phyloP scores from a whole-genome alignment of 2,329 filamentous ascomycete genomes.

The Neurospora crassa region DNA sequence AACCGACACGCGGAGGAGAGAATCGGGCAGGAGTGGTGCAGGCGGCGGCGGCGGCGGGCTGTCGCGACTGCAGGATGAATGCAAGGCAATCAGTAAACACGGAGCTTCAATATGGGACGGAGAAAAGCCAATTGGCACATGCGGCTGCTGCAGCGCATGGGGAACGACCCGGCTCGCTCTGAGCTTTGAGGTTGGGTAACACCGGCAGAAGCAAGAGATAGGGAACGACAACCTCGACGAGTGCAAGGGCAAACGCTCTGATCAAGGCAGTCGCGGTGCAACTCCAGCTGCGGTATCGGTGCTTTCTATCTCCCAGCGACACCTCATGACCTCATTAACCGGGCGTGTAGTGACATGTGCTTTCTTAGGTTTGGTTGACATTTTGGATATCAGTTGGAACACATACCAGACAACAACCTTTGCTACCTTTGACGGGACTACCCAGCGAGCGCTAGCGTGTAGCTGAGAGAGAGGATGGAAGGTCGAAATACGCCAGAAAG shows the following conservation, averaged over 20 bases:
- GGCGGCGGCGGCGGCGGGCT: slow-evolving; percentile 7
- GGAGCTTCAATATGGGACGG: background rate
- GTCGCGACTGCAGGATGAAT: slow-evolving; percentile 6
- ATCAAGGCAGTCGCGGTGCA: background rate
- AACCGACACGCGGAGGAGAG: background rate
- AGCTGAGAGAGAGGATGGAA: background rate
- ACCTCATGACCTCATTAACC: background rate
- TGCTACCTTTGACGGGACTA: background rate
- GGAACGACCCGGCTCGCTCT: background rate
- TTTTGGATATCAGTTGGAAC: background rate
- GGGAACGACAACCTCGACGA: background rate
- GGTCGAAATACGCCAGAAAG: background rate
- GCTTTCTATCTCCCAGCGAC: background rate
- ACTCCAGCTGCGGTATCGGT: background rate
- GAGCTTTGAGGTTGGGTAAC: background rate
- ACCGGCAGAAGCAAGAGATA: background rate
- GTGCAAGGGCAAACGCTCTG: background rate
- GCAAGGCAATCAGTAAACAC: slow-evolving; percentile 16
- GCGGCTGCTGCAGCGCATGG: background rate
- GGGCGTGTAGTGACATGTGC: background rate
- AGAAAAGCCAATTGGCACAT: slow-evolving; percentile 11
- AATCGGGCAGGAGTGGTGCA: background rate
- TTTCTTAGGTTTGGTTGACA: background rate
- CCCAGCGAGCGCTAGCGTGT: background rate
- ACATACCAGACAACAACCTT: background rate